These are phyloP conservation scores for Pichia cephalocereana DNA, from an alignment of 805 yeast genomes.

Conservation along the genomic window DNA sequence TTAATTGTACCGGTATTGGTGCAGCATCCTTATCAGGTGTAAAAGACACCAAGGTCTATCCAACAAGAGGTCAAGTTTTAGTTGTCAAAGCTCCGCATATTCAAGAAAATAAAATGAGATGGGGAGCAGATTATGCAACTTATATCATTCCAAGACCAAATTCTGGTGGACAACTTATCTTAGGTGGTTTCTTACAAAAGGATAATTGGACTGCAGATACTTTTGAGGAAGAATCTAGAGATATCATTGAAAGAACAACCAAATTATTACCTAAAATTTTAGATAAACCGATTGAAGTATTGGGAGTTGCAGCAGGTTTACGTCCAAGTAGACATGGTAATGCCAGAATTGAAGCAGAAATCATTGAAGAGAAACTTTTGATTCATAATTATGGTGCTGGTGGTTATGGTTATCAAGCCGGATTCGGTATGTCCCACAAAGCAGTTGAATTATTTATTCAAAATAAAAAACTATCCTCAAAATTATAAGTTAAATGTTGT, in stretches of 20 bases:
- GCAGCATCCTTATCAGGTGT: constrained; percentile 58
- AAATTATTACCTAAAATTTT: constrained; percentile 41
- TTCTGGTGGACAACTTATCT: constrained; percentile 53
- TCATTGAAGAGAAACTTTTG: constrained; percentile 27
- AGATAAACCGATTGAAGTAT: constrained; percentile 35
- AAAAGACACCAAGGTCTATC: constrained; percentile 48
- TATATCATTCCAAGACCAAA: constrained; percentile 65
- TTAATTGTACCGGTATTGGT: constrained; percentile 72
- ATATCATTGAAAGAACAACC: constrained; percentile 51
- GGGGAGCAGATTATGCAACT: constrained; percentile 53
- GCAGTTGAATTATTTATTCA: constrained; percentile 30
- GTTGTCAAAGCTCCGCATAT: constrained; percentile 62
- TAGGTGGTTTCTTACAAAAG: constrained; percentile 66
- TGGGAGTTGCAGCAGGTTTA: constrained; percentile 61
- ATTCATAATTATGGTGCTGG: constrained; percentile 67
- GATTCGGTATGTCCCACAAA: constrained; percentile 45
- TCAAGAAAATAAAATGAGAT: constrained; percentile 43
- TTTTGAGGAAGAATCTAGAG: constrained; percentile 44
- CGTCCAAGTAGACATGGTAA: constrained; percentile 75
- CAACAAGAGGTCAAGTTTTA: constrained; percentile 74
- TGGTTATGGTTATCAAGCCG: constrained; percentile 59
- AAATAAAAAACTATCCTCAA: constrained; percentile 1
- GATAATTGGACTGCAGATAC: constrained; percentile 55
- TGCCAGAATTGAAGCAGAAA: constrained; percentile 53
- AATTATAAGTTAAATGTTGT: not conserved